Percentiles rank a stretch among this genome's conserved stretches.
Conservation (phyloP, 441 rosid genomes). For the Macaranga tanarius region DNA sequence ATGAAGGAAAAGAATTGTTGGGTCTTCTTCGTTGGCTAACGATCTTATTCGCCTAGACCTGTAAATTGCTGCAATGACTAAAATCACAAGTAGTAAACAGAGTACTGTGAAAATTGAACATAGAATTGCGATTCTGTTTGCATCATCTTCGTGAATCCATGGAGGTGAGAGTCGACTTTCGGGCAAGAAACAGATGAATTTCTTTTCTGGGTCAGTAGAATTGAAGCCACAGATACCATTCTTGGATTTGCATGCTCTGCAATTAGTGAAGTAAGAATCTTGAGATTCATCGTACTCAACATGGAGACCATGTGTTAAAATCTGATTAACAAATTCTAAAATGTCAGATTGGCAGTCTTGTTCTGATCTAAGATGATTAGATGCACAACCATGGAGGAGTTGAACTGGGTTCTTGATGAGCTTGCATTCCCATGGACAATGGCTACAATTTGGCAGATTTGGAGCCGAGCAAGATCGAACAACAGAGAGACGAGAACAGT, state of each 20-base stretch:
- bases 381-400: conserved; percentile 57
- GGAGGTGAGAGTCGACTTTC: conserved; percentile 36
- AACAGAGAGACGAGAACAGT: conserved; percentile 67
- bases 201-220: conserved; percentile 49
- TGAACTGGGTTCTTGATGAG: conserved; percentile 55
- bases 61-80: conserved; percentile 44
- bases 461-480: conserved; percentile 63
- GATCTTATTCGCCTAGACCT: conserved; percentile 52
- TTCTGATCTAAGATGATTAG: conserved; percentile 38
- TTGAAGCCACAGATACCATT: conserved; percentile 76
- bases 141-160: conserved; percentile 36
- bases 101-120: conserved; percentile 51
- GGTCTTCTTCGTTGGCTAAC: conserved; percentile 61
- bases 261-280: conserved; percentile 59
- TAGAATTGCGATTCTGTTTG: conserved; percentile 41
- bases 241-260: conserved; percentile 46
- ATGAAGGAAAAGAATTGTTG: conserved; percentile 67
- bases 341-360: conserved; percentile 72
- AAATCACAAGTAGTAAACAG: conserved; percentile 48
- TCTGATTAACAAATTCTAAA: conserved; percentile 44
- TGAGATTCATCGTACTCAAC: conserved; percentile 66
- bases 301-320: conserved; percentile 53
- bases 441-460: conserved; percentile 54
- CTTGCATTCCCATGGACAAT: conserved; percentile 61
- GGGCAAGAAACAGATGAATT: conserved; percentile 50